Evolutionary conservation across 192 early-diverging fungal species (phyloP).

Genomic region (Gigaspora rosea): DNA sequence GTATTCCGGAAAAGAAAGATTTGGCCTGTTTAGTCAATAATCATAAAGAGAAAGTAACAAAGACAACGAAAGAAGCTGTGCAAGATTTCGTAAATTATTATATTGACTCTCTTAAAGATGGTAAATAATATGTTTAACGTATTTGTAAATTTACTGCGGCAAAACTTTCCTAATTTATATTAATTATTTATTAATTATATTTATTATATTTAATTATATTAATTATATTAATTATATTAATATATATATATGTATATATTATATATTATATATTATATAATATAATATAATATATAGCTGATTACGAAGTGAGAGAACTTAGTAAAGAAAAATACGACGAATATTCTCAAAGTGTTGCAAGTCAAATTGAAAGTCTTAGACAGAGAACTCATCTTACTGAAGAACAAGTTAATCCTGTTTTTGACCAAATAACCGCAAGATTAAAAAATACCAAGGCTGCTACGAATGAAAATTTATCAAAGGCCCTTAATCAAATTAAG

Average conservation of each 20-base stretch:
- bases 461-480: neutral
- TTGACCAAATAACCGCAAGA: neutral
- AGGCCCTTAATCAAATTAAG: neutral
- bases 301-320: neutral
- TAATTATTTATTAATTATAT: too few species aligned
- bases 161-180: too few species aligned
- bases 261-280: too few species aligned
- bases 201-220: too few species aligned
- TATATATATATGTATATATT: too few species aligned
- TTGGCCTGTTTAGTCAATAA: neutral
- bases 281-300: neutral
- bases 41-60: neutral
- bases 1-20: slow-evolving; percentile 24
- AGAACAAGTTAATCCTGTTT: neutral
- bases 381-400: neutral
- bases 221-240: too few species aligned
- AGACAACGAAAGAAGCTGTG: neutral
- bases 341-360: neutral
- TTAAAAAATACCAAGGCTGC: neutral
- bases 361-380: slow-evolving; percentile 2
- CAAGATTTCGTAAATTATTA: slow-evolving; percentile 1
- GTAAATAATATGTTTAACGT: neutral
- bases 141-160: too few species aligned
- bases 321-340: neutral
- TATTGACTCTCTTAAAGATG: neutral